Base-by-base conservation (phyloP, 768 basidiomycete species). In the Lactarius pseudohatsudake region DNA sequence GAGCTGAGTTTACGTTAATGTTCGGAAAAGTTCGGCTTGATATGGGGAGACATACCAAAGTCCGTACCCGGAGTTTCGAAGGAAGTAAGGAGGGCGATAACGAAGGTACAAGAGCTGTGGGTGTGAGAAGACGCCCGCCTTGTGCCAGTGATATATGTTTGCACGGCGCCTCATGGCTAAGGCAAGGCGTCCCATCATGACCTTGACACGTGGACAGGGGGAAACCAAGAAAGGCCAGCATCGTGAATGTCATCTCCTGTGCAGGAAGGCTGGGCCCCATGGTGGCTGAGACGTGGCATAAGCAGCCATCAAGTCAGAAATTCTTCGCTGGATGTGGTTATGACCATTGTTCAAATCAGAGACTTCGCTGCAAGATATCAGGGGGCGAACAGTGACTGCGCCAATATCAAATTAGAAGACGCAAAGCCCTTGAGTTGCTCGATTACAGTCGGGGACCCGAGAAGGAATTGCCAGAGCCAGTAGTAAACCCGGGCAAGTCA, bases 101-200 rank as follows among this genome's bases (percentile, higher is more conserved):
- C 10, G 56, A 41, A 16, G 20, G 58, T 43, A 55, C 22, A 26
- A 47, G 62, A 57, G 58, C n/a, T 47, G n/a, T 50, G 59, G 43
- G 59, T 34, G 34, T 47, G 54, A 61, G 38, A 34, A 34, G 45
- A 43, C 45, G 57, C 57, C 61, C 50, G 15, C 8, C n/a, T 9
- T 26, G 30, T 62, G 30, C 56, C 41, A 26, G 34, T 53, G 38
- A 62, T 67, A 69, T 67, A 67, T 59, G 61, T 63, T 56, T 41
- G 43, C 41, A 20, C 34, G 34, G n/a, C 43, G 61, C 68, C 68
- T 69, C 68, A 61, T 68, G 69, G 55, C 13, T 40, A 61, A 59
- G 26, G 60, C 66, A 60, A 69, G 69, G 67, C 62, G 67, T 64
- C 45, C 36, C 62, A 69, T 67, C 62, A 69, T 67, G 60, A 38